phyloP scores from a whole-genome alignment of 2,329 filamentous ascomycete genomes.

The Neopestalotiopsis rosae region DNA sequence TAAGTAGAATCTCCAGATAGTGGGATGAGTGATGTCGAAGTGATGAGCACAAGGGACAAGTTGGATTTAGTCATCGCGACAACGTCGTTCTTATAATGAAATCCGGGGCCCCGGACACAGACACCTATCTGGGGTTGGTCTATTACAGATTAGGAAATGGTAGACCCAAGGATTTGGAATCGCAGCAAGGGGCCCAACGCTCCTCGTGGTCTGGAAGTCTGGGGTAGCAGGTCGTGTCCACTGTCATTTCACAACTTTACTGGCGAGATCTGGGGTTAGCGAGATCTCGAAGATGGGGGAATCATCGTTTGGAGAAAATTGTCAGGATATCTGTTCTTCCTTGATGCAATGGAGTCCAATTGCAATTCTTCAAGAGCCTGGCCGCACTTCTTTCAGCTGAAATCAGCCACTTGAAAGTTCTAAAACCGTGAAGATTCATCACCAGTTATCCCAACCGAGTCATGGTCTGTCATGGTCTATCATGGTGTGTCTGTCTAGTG shows the following conservation, averaged over 20 bases:
- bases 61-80: constrained; percentile 8
- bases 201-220: constrained; percentile 9
- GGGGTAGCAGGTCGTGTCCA: not conserved
- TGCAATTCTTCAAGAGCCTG: not conserved
- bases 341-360: not conserved
- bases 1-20: not conserved
- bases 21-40: constrained; percentile 6
- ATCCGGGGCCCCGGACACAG: constrained; percentile 12
- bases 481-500: not conserved
- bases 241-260: not conserved
- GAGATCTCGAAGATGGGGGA: not conserved
- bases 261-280: not conserved
- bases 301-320: not conserved
- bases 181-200: not conserved
- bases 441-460: not conserved
- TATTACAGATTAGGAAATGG: not conserved
- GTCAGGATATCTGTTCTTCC: constrained; percentile 15
- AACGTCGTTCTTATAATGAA: constrained; percentile 12
- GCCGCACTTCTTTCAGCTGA: not conserved
- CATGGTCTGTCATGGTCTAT: not conserved
- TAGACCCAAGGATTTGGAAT: not conserved
- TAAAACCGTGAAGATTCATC: not conserved
- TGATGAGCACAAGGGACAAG: constrained; percentile 8
- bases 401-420: not conserved
- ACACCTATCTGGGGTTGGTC: not conserved